A percentile compares a stretch with the other conserved stretches of the same genome.
Evolutionary conservation across 495 filamentous ascomycete genomes (phyloP).

Genomic region (Aspergillus mulundensis): DNA sequence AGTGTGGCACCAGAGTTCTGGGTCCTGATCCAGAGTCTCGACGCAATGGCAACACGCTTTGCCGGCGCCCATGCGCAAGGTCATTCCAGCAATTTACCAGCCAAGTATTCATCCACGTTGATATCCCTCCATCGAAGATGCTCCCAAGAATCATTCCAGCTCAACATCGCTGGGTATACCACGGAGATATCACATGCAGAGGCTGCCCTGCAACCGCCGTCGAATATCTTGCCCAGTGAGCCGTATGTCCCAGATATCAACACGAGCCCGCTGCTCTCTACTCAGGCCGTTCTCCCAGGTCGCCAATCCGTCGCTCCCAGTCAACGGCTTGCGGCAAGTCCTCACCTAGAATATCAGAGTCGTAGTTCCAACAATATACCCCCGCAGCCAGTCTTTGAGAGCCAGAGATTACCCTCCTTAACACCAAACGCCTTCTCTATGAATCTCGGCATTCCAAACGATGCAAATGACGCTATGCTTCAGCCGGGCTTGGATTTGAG

Average conservation of each 20-base stretch:
- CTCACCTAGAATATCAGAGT: too few relatives aligned
- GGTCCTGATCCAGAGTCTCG: conserved; percentile 27
- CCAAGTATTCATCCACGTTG: conserved; percentile 7
- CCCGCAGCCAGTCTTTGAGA: background rate
- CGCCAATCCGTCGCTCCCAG: too few relatives aligned
- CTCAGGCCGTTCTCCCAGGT: background rate
- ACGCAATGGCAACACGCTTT: conserved; percentile 28
- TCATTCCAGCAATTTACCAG: background rate
- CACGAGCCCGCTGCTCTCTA: background rate
- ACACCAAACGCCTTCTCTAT: background rate
- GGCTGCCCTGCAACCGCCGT: background rate
- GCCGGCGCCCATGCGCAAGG: conserved; percentile 1
- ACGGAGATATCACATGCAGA: conserved; percentile 1
- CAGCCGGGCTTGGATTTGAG: too few relatives aligned
- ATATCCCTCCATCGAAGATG: background rate
- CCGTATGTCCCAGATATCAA: too few relatives aligned
- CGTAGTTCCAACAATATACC: too few relatives aligned
- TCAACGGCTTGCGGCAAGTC: too few relatives aligned
- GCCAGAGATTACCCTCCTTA: background rate
- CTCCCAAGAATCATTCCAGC: background rate
- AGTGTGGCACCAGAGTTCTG: conserved; percentile 25
- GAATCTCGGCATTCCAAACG: background rate
- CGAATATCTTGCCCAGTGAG: background rate
- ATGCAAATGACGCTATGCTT: background rate
- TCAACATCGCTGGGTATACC: conserved; percentile 1